These are phyloP conservation scores for Aspergillus awamori DNA, from an alignment of 2,329 filamentous ascomycete genomes.

Conservation along the genomic window DNA sequence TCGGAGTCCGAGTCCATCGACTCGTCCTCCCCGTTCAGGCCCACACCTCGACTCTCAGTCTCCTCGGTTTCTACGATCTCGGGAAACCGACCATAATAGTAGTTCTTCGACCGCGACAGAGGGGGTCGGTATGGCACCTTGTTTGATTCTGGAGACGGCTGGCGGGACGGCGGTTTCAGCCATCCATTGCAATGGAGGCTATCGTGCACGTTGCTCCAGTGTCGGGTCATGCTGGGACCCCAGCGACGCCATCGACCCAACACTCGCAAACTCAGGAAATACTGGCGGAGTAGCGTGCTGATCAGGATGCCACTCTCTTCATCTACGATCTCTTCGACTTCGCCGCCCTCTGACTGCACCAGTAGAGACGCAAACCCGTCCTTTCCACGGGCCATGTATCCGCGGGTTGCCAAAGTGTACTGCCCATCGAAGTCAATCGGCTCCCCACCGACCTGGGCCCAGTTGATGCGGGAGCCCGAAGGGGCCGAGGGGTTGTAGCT, in stretches of 20 bases:
- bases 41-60: conserved; percentile 47
- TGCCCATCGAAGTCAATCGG: conserved; percentile 64
- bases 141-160: conserved; percentile 31
- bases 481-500: conserved; percentile 68
- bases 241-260: conserved; percentile 78
- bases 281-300: conserved; percentile 83
- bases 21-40: conserved; percentile 42
- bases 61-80: conserved; percentile 19
- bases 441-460: conserved; percentile 62
- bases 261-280: conserved; percentile 84
- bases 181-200: conserved; percentile 59
- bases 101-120: conserved; percentile 27
- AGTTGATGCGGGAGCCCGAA: conserved; percentile 64
- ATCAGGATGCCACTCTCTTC: conserved; percentile 88
- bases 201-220: conserved; percentile 69
- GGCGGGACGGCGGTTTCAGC: conserved; percentile 46
- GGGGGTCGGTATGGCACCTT: conserved; percentile 27
- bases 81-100: conserved; percentile 37
- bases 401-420: conserved; percentile 77
- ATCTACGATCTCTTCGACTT: conserved; percentile 74
- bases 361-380: conserved; percentile 80
- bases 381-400: conserved; percentile 87
- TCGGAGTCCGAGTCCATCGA: conserved; percentile 49
- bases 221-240: conserved; percentile 61
- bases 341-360: conserved; percentile 74